These are phyloP conservation scores for Saccharomycopsis hybrid DNA, from an alignment of 1,139 yeast genomes.

Conservation along the genomic window DNA sequence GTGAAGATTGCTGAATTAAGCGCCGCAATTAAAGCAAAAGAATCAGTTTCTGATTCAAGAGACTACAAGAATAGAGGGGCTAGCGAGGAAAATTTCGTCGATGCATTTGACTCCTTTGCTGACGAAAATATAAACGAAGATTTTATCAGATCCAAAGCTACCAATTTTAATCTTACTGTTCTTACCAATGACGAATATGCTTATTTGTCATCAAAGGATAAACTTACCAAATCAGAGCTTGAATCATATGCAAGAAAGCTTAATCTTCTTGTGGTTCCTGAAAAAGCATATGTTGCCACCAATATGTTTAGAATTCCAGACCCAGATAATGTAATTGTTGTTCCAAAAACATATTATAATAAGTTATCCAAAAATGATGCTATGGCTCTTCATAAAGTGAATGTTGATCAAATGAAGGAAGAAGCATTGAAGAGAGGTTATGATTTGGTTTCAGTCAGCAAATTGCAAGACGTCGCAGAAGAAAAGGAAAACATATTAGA, in stretches of 20 bases:
- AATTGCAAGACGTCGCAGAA: too few species aligned
- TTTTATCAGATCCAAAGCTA: slow-evolving; percentile 5
- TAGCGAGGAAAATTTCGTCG: slow-evolving; percentile 14
- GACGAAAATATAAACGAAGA: not conserved
- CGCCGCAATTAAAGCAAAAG: not conserved
- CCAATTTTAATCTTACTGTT: slow-evolving; percentile 10
- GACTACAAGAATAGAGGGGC: not conserved
- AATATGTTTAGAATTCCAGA: slow-evolving; percentile 52
- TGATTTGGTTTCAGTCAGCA: slow-evolving; percentile 23
- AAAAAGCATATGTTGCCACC: slow-evolving; percentile 50
- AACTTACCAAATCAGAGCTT: slow-evolving; percentile 3
- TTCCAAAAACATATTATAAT: slow-evolving; percentile 59
- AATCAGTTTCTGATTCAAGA: not conserved
- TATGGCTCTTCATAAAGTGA: slow-evolving; percentile 39
- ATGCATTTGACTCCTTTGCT: slow-evolving; percentile 19
- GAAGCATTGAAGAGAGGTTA: slow-evolving; percentile 48
- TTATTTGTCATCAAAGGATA: not conserved
- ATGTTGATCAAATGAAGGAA: slow-evolving; percentile 39
- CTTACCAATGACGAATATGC: slow-evolving; percentile 11
- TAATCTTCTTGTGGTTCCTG: slow-evolving; percentile 51
- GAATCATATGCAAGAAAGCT: slow-evolving; percentile 33
- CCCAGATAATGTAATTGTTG: slow-evolving; percentile 49
- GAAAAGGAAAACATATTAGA: too few species aligned
- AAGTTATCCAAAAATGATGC: slow-evolving; percentile 43
- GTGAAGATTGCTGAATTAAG: not conserved